Conservation (phyloP, 2,329 filamentous ascomycete genomes). For the Helminthosporium solani region DNA sequence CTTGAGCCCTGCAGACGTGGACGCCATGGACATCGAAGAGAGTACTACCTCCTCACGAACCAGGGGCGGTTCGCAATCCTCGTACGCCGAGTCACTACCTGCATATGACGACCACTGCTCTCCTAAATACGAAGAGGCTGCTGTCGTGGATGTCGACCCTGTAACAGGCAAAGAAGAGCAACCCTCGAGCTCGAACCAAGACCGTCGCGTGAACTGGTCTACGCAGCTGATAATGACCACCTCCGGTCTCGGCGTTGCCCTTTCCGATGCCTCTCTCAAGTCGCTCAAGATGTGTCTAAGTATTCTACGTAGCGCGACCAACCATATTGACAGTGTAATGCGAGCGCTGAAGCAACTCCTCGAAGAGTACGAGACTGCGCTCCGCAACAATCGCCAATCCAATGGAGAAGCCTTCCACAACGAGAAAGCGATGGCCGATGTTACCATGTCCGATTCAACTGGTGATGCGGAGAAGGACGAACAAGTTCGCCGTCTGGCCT, state of each 20-base stretch:
- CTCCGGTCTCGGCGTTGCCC: slow-evolving; percentile 84
- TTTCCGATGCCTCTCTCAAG: slow-evolving; percentile 83
- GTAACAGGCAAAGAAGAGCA: slow-evolving; percentile 27
- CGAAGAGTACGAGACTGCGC: slow-evolving; percentile 71
- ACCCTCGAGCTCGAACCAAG: slow-evolving; percentile 24
- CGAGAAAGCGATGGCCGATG: slow-evolving; percentile 15
- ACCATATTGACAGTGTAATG: slow-evolving; percentile 75
- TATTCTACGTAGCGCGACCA: slow-evolving; percentile 79
- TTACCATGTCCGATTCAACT: slow-evolving; percentile 13
- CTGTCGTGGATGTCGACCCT: slow-evolving; percentile 27
- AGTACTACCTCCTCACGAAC: slow-evolving; percentile 31
- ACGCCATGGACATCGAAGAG: slow-evolving; percentile 53
- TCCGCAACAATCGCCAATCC: slow-evolving; percentile 33
- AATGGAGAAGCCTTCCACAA: slow-evolving; percentile 18
- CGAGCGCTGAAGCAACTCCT: slow-evolving; percentile 71
- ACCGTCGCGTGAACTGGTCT: slow-evolving; percentile 63
- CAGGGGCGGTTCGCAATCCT: slow-evolving; percentile 62
- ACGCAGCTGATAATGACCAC: slow-evolving; percentile 86
- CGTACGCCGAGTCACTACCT: slow-evolving; percentile 72
- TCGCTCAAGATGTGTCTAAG: slow-evolving; percentile 82
- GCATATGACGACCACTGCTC: slow-evolving; percentile 79
- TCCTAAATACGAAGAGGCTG: slow-evolving; percentile 69
- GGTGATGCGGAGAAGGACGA: slow-evolving; percentile 30
- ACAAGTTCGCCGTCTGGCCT: slow-evolving; percentile 64
- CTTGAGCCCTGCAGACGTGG: slow-evolving; percentile 32